phyloP scores from a whole-genome alignment of 257 asterid genomes.

The Haberlea rhodopensis region DNA sequence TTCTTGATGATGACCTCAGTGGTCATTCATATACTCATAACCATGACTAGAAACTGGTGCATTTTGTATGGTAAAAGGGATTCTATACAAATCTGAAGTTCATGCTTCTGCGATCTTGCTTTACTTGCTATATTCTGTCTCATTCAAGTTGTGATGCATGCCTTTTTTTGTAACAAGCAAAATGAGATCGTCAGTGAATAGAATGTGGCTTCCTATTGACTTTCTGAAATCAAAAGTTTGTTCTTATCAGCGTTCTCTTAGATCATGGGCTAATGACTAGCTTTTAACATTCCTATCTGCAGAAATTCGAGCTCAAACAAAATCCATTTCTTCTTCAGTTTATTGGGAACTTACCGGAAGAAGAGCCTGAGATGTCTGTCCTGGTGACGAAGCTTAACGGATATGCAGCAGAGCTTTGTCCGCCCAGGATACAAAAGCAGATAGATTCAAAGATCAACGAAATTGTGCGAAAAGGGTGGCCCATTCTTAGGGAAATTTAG shows the following conservation, averaged over 20 bases:
- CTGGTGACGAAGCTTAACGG: conserved; percentile 83
- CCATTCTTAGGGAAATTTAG: conserved; percentile 73
- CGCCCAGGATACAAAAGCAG: conserved; percentile 59
- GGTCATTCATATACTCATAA: neutral
- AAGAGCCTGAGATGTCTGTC: conserved; percentile 78
- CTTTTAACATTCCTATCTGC: conserved; percentile 21
- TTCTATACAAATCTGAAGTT: conserved; percentile 9
- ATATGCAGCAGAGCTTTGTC: conserved; percentile 94
- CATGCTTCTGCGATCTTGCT: conserved; percentile 12
- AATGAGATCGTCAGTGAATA: neutral
- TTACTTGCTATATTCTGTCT: neutral
- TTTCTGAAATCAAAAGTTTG: neutral
- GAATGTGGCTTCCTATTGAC: neutral
- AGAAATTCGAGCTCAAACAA: conserved; percentile 96
- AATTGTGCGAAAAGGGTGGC: conserved; percentile 87
- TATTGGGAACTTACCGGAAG: conserved; percentile 84
- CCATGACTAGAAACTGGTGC: conserved; percentile 1
- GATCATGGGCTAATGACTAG: conserved; percentile 25
- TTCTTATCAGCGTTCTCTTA: conserved; percentile 3
- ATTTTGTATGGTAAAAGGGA: conserved; percentile 15
- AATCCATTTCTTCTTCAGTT: conserved; percentile 80
- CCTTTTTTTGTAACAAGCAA: conserved; percentile 14
- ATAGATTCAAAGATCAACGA: conserved; percentile 73
- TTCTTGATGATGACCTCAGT: conserved; percentile 5
- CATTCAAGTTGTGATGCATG: conserved; percentile 18